Conservation (phyloP, 306 rosid species). For the Prunus padus region DNA sequence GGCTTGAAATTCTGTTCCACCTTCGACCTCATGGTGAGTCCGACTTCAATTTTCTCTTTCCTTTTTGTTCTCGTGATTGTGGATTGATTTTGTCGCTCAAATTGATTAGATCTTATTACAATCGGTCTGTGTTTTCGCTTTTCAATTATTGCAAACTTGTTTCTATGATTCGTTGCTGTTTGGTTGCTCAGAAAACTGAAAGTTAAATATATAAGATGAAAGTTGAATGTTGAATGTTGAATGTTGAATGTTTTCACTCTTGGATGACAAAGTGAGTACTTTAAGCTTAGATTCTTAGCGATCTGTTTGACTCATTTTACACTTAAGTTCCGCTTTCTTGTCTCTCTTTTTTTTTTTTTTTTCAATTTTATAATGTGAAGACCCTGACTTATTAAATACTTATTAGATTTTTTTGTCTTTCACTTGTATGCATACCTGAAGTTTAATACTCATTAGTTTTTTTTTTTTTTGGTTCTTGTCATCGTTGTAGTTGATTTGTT, state of each 20-base stretch:
- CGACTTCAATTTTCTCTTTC: background rate
- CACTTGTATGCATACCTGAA: background rate
- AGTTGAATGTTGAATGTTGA: background rate
- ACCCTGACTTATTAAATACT: background rate
- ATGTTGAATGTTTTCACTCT: background rate
- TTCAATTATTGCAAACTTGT: background rate
- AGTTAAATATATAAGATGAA: background rate
- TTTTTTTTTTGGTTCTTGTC: background rate
- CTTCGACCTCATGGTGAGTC: constrained; percentile 9
- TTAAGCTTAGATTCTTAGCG: background rate
- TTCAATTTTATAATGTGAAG: background rate
- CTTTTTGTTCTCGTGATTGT: background rate
- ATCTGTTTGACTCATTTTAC: background rate
- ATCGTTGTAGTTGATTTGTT: background rate
- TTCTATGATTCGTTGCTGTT: background rate
- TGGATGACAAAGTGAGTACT: background rate
- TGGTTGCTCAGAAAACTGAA: background rate
- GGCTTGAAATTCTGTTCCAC: background rate
- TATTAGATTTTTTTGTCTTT: background rate
- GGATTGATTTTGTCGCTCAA: background rate
- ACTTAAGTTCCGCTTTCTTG: background rate
- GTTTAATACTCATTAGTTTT: background rate
- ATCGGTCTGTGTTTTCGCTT: background rate
- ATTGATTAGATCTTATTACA: constrained; percentile 7
- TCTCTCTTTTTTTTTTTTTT: background rate